Conservation (phyloP, 148 eudicot species). For the Chenopodium suecicum region DNA sequence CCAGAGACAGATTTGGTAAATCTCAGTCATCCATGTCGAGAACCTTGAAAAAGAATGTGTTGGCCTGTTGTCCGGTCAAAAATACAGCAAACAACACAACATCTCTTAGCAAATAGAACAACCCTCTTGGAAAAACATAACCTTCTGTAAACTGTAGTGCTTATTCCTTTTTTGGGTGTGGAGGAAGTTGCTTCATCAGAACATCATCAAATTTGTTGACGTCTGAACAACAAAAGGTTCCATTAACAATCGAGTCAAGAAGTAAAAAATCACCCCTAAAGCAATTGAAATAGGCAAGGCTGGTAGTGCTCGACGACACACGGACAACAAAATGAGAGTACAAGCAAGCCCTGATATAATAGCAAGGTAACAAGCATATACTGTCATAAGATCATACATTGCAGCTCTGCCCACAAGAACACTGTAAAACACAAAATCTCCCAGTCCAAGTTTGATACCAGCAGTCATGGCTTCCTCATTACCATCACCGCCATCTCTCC, state of each 20-base stretch:
- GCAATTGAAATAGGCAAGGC: slow-evolving; percentile 91
- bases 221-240: slow-evolving; percentile 93
- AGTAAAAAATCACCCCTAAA: slow-evolving; percentile 81
- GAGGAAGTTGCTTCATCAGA: slow-evolving; percentile 33
- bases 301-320: slow-evolving; percentile 80
- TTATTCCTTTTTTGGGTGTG: background rate
- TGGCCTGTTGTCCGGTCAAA: background rate
- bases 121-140: background rate
- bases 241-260: slow-evolving; percentile 88
- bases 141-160: background rate
- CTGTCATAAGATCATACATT: slow-evolving; percentile 98
- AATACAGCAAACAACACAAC: background rate
- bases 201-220: slow-evolving; percentile 84
- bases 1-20: background rate
- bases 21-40: background rate
- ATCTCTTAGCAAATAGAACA: background rate
- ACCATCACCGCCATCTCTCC: slow-evolving; percentile 21
- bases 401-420: slow-evolving; percentile 99
- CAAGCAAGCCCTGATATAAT: slow-evolving; percentile 93
- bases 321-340: slow-evolving; percentile 80
- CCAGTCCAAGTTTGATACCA: slow-evolving; percentile 89
- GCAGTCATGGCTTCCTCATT: slow-evolving; percentile 19
- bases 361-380: slow-evolving; percentile 96
- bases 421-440: slow-evolving; percentile 90
- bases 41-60: background rate